Base-by-base conservation (phyloP, 768 basidiomycete genomes). In the Saitozyma podzolica region DNA sequence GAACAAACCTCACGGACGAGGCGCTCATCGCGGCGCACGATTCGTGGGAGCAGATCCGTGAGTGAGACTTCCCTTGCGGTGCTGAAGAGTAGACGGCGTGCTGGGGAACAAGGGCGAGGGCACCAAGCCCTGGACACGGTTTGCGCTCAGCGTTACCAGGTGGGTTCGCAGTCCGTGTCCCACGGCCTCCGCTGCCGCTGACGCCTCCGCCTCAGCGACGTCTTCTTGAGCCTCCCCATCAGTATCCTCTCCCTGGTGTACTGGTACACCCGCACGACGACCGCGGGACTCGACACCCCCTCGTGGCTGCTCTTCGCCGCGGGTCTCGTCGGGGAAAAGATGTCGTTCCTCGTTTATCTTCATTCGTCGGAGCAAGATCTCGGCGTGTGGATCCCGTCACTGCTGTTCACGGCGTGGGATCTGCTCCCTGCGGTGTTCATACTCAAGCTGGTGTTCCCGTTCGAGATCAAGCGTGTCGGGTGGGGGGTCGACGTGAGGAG, bases 221-320 rank as follows among this genome's bases (percentile, higher is more conserved):
- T 62, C 29, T 5, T 49, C 39, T 9, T 59, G 11, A 43, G 52
- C 16, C 13, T 69, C 13, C 61, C 67, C 3, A 41, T 63, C 20
- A 17, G 50, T 0, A 11, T 69, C 14, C 55, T 69, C 17, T 45
- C 43, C 43, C 20, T 59, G 0, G 53, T 63, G 8, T 69, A 69
- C 58, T 69, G 68, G 68, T 66, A 64, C 57, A 69, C 68, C 4
- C 50, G 68, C 10, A 40, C 48, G 9, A 69, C 65, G 0, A 54
- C 58, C 6, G 41, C 43, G 17, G 65, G 65, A 13, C 61, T 69
- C 59, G 54, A 56, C 45, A n/a, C 16, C 37, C 56, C 41, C 10
- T 19, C 43, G 9, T 43, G 17, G 40, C 40, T 57, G 17, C 43
- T 57, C 56, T 11, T 42, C 16, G 29, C n/a, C 17, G 17, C 29